A percentile compares a stretch with the other conserved stretches of the same genome.
phyloP scores from a whole-genome alignment of 1,284 basidiomycete species.

The Fistulinella cinereoalba region DNA sequence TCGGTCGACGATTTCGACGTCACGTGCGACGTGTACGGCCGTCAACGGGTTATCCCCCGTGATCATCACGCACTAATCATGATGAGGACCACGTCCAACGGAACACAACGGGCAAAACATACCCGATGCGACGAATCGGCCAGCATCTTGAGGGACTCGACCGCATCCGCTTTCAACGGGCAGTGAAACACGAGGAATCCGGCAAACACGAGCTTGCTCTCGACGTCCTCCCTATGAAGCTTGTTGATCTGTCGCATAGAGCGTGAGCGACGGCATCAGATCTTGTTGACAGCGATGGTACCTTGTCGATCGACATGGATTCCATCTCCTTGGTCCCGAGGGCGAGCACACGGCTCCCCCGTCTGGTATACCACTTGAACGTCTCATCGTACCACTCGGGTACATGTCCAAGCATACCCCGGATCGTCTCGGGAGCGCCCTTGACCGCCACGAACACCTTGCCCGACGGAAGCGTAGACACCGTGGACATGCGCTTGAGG shows the following conservation, averaged over 20 bases:
- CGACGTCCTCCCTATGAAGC: constrained; percentile 74
- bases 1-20: constrained; percentile 94
- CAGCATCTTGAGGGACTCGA: constrained; percentile 87
- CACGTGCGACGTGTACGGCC: constrained; percentile 88
- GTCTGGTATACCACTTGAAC: constrained; percentile 89
- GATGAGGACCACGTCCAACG: constrained; percentile 3
- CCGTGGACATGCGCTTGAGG: constrained; percentile 93
- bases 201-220: constrained; percentile 74
- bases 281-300: constrained; percentile 34
- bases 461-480: constrained; percentile 68
- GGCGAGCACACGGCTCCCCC: constrained; percentile 89
- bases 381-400: constrained; percentile 87
- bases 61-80: constrained; percentile 84
- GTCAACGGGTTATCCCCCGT: constrained; percentile 96
- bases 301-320: constrained; percentile 62
- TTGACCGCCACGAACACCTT: constrained; percentile 74
- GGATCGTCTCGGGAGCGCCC: constrained; percentile 94
- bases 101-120: constrained; percentile 33
- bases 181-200: constrained; percentile 97
- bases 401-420: constrained; percentile 72
- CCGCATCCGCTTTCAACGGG: constrained; percentile 90
- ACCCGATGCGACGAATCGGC: constrained; percentile 92
- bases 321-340: constrained; percentile 84
- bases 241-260: constrained; percentile 69
- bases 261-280: not conserved